phyloP scores from a whole-genome alignment of 371 early-diverging fungal genomes.

The Rhizomucor pusillus region DNA sequence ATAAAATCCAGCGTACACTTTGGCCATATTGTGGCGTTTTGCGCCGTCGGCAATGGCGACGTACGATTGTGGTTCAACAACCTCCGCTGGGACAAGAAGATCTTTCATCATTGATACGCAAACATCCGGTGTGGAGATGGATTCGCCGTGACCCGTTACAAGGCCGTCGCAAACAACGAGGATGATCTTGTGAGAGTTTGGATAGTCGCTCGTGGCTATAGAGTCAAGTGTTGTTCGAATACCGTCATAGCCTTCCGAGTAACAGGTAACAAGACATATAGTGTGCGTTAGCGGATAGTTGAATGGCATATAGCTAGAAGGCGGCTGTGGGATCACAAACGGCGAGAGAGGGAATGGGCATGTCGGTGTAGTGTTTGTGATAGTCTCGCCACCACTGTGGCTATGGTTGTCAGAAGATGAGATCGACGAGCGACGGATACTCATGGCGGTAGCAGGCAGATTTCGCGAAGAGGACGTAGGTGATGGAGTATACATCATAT shows the following conservation, averaged over 20 bases:
- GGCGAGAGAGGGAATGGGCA: slow-evolving; percentile 43
- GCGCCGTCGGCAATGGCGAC: slow-evolving; percentile 92
- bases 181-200: slow-evolving; percentile 76
- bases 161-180: slow-evolving; percentile 89
- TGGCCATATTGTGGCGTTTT: slow-evolving; percentile 95
- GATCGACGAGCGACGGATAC: slow-evolving; percentile 11
- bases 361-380: slow-evolving; percentile 26
- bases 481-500: slow-evolving; percentile 6
- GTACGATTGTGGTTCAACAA: slow-evolving; percentile 75
- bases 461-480: slow-evolving; percentile 11
- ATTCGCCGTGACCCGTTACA: slow-evolving; percentile 78
- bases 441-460: slow-evolving; percentile 3
- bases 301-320: slow-evolving; percentile 58
- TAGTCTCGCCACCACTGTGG: slow-evolving; percentile 6
- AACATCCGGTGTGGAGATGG: slow-evolving; percentile 76
- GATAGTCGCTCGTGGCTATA: slow-evolving; percentile 61
- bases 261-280: slow-evolving; percentile 83
- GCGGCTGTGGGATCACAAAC: slow-evolving; percentile 42
- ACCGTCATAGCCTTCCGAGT: slow-evolving; percentile 90
- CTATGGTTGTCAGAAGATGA: slow-evolving; percentile 14
- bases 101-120: slow-evolving; percentile 84
- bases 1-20: slow-evolving; percentile 90
- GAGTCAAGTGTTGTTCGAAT: slow-evolving; percentile 95
- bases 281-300: slow-evolving; percentile 72
- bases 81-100: slow-evolving; percentile 61